Evolutionary conservation across 2,329 filamentous ascomycete genomes (phyloP).

Genomic region (Scedosporium dehoogii): DNA sequence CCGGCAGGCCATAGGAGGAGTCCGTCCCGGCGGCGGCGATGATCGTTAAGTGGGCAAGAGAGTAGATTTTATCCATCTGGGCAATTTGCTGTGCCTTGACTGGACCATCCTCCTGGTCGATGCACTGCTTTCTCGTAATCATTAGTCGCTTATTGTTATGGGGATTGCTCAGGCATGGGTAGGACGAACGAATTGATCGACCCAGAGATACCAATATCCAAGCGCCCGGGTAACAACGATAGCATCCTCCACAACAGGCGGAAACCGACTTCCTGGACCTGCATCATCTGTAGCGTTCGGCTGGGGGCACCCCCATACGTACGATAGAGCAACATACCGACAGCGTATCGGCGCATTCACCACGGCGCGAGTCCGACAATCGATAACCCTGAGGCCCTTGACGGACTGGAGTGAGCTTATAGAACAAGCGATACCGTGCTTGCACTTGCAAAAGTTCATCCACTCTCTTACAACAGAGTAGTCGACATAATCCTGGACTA

Average conservation of each 20-base stretch:
- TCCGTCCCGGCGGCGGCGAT: slow-evolving; percentile 25
- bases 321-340: background rate
- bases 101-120: background rate
- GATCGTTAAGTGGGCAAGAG: slow-evolving; percentile 24
- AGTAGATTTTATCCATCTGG: slow-evolving; percentile 28
- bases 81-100: slow-evolving; percentile 17
- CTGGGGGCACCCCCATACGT: background rate
- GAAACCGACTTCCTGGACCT: background rate
- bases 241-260: background rate
- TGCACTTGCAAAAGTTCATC: background rate
- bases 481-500: background rate
- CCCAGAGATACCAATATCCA: background rate
- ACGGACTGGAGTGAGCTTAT: background rate
- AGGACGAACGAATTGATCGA: background rate
- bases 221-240: background rate
- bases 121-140: background rate
- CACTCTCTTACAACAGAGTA: background rate
- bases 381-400: background rate
- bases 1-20: slow-evolving; percentile 22
- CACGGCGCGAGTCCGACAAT: background rate
- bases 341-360: background rate
- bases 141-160: too few species aligned
- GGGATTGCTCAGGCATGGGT: background rate
- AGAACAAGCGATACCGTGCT: background rate
- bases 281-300: background rate